Evolutionary conservation across 1,139 yeast species (phyloP).

Genomic region (Trichomonascaceae sp.): DNA sequence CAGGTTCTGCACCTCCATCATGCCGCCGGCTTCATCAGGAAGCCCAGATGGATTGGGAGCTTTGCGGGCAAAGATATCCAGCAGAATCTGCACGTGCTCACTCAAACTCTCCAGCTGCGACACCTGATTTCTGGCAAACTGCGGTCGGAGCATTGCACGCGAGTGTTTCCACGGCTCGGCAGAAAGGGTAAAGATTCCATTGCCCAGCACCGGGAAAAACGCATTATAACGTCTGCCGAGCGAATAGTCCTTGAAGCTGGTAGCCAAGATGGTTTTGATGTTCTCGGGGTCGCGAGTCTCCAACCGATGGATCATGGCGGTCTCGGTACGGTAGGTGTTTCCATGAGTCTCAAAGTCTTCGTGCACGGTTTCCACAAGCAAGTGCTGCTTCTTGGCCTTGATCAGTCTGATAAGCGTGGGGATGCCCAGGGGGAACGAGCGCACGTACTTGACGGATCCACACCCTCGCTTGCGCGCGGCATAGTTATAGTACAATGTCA

Average conservation of each 20-base stretch:
- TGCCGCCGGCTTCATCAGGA: slow-evolving; percentile 6
- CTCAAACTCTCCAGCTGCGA: slow-evolving; percentile 37
- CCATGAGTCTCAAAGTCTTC: neutral
- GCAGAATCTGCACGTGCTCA: slow-evolving; percentile 9
- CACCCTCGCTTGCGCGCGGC: neutral
- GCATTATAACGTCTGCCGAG: slow-evolving; percentile 36
- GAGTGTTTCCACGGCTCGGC: slow-evolving; percentile 48
- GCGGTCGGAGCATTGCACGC: slow-evolving; percentile 46
- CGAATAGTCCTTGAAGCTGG: slow-evolving; percentile 37
- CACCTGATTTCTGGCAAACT: slow-evolving; percentile 43
- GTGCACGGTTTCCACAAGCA: neutral
- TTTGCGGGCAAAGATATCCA: slow-evolving; percentile 6
- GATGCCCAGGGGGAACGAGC: neutral
- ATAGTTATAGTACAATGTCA: neutral
- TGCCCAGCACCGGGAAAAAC: slow-evolving; percentile 37
- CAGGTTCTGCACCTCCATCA: slow-evolving; percentile 36
- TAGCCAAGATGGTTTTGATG: slow-evolving; percentile 24
- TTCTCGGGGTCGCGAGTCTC: slow-evolving; percentile 41
- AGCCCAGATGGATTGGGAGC: slow-evolving; percentile 13
- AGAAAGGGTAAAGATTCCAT: slow-evolving; percentile 45
- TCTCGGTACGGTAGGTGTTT: neutral
- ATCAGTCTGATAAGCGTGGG: neutral
- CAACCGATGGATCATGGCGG: slow-evolving; percentile 8
- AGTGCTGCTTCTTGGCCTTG: neutral
- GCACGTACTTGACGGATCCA: neutral